These are phyloP conservation scores for Uromyces viciae-fabae DNA, from an alignment of 1,284 basidiomycete genomes.

Conservation along the genomic window DNA sequence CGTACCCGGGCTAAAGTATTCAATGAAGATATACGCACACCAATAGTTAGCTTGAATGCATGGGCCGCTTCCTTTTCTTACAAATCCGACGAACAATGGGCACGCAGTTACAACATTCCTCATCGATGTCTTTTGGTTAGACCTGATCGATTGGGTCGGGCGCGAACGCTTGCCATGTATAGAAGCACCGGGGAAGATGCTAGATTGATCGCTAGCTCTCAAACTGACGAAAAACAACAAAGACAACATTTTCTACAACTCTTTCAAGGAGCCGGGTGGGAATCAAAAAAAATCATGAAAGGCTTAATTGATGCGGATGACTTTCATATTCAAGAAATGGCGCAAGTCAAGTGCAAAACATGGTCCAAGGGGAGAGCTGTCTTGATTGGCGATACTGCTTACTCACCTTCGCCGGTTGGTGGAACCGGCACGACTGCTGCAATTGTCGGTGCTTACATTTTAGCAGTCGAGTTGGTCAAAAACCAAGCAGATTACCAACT, in stretches of 20 bases:
- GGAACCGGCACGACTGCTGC: conserved; percentile 49
- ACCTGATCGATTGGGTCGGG: conserved; percentile 48
- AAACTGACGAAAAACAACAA: conserved; percentile 32
- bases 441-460: conserved; percentile 35
- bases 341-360: conserved; percentile 47
- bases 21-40: conserved; percentile 14
- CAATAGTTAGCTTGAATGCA: not conserved
- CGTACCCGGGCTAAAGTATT: conserved; percentile 47
- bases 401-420: conserved; percentile 49
- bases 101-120: conserved; percentile 12
- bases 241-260: conserved; percentile 46
- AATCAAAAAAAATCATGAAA: conserved; percentile 44
- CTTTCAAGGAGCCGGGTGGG: conserved; percentile 46
- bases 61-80: conserved; percentile 6
- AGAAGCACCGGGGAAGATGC: not conserved
- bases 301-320: conserved; percentile 45
- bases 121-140: conserved; percentile 36
- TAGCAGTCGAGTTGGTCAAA: conserved; percentile 48
- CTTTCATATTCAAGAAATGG: conserved; percentile 48
- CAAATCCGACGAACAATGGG: not conserved
- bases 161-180: conserved; percentile 33
- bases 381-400: conserved; percentile 49
- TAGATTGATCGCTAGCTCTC: not conserved
- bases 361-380: conserved; percentile 48
- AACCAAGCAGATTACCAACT: not conserved